A percentile compares a stretch with the other conserved stretches of the same genome.
Conservation (phyloP, 768 basidiomycete species). For the Naganishia randhawae region DNA sequence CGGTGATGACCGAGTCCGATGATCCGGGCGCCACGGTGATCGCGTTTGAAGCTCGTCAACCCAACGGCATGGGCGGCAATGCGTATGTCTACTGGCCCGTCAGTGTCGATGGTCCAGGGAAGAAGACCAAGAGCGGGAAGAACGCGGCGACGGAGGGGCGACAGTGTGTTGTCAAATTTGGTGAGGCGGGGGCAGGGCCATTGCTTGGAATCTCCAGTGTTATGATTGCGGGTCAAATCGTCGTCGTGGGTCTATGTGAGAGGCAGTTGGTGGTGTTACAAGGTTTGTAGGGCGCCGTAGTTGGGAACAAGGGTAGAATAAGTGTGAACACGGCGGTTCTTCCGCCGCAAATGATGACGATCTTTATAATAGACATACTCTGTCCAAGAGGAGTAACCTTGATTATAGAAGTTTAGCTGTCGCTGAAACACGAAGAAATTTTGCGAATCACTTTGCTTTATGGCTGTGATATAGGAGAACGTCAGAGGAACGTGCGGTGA, state of each 20-base stretch:
- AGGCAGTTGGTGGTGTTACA: slow-evolving; percentile 61
- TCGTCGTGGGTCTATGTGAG: slow-evolving; percentile 68
- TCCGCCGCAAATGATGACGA: too few species aligned
- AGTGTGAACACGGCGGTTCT: too few species aligned
- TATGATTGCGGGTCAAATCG: slow-evolving; percentile 44
- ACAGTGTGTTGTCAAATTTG: slow-evolving; percentile 75
- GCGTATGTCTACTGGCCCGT: slow-evolving; percentile 73
- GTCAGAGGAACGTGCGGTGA: too few species aligned
- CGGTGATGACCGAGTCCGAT: neutral
- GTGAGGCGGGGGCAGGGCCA: slow-evolving; percentile 64
- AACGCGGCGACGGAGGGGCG: slow-evolving; percentile 62
- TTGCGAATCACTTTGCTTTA: too few species aligned
- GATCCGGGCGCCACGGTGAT: slow-evolving; percentile 54
- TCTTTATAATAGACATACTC: too few species aligned
- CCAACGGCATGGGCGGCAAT: slow-evolving; percentile 67
- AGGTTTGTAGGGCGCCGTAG: slow-evolving; percentile 24
- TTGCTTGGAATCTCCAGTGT: slow-evolving; percentile 70
- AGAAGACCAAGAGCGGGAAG: slow-evolving; percentile 16
- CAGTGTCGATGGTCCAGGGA: neutral
- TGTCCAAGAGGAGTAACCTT: too few species aligned
- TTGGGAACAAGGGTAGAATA: too few species aligned
- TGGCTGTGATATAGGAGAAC: too few species aligned
- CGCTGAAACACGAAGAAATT: too few species aligned
- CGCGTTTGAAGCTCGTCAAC: slow-evolving; percentile 65
- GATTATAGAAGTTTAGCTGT: too few species aligned